Evolutionary conservation across 1,284 basidiomycete genomes (phyloP), one percentile per base, ranked within the genome.

Genomic region (Lentinula novae-zelandiae): DNA sequence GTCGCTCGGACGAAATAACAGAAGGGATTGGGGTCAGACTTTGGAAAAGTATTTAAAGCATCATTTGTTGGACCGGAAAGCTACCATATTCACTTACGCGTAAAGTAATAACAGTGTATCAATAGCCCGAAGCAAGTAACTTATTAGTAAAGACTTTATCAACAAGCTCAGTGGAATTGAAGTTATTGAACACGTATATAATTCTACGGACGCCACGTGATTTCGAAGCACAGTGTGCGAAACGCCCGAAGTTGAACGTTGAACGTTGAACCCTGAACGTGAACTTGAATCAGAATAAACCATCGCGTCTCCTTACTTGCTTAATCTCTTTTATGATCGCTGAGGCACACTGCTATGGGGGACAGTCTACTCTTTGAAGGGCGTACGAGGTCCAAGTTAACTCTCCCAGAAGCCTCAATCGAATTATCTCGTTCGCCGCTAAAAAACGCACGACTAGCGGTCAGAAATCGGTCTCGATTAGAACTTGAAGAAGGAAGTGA

Each of bases 311-410:
- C 15, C 33, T 2, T 20, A 15, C 22, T 56, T 46, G 34, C 42
- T 57, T 15, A n/a, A 58, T 58, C 34, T 51, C 15, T 58, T 58
- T 13, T 36, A 58, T 58, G 57, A 58, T 51, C 38, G 15, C 13
- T 5, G 33, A 13, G 49, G 17, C 12, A 27, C 13, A 22, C 15
- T 5, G 7, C 22, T 13, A 57, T 52, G 49, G 49, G 33, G 36
- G 36, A 12, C 49, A 52, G 57, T 20, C 52, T 52, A 39, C 34
- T 58, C 40, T 22, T 67, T 42, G 71, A 74, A 61, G 78, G 73
- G 69, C 76, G 80, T 63, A 84, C 81, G 15, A 75, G 83, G 65
- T 85, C 83, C 40, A 81, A 82, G 66, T 69, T 79, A 60, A 72
- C 74, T 17, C 69, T 82, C 22, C 74, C 79, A 33, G 76, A 83